Base-by-base conservation (phyloP, 805 yeast genomes). In the Metschnikowia kunwiensis region DNA sequence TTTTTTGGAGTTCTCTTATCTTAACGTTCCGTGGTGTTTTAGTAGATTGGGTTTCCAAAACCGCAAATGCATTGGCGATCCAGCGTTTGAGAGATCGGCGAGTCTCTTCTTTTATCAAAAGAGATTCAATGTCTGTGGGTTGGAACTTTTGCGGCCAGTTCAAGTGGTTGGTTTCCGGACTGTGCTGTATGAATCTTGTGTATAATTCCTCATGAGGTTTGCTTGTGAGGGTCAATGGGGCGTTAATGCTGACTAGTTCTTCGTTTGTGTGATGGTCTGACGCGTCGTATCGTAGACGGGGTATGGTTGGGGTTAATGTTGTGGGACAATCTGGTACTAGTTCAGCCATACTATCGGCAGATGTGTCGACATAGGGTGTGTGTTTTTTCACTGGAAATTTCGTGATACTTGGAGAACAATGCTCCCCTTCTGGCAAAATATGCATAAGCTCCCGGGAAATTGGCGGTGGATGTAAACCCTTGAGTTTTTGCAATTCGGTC, bases 31-130 rank as follows among this genome's bases (percentile, higher is more conserved):
- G 46, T 8, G 68, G 67, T 9, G 54, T 56, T 28, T 58, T 60
- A 22, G 64, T 50, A 1, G 63, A 43, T 39, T 61, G 58, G 7
- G 51, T 36, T 24, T 57, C 53, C 24, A 64, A 45, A 19, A 57
- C 55, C 3, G 38, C 41, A 40, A 73, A 75, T 1, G 75, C 56
- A 14, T 62, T 58, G 3, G 40, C 26, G 2, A 75, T 43, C 80
- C 80, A 75, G 8, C 44, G 36, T 16, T 51, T 48, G 1, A 74
- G 49, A 1, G 46, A 50, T 1, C 20, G 28, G 12, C 55, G 53
- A 13, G 55, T 49, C 1, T 43, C 32, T 1, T 38, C 26, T 6
- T 62, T 44, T 29, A 72, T 59, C 22, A 74, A 44, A 25, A 72
- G 56, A 6, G 68, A 63, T 1, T 47, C 42, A 17, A 61, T 53